phyloP scores from a whole-genome alignment of 2,329 filamentous ascomycete species.

The Fusarium sp. region DNA sequence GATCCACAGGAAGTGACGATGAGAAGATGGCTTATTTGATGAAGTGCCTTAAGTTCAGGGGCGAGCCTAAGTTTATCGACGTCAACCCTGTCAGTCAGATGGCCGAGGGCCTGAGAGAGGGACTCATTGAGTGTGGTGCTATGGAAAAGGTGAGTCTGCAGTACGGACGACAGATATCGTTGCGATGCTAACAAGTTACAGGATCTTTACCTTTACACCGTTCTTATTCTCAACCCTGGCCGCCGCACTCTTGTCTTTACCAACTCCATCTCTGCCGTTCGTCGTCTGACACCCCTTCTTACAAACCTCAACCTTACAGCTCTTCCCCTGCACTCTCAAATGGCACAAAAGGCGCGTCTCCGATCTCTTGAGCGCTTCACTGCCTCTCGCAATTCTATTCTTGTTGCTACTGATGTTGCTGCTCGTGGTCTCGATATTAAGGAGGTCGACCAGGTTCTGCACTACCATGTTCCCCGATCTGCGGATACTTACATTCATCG shows the following conservation, averaged over 20 bases:
- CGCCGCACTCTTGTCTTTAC: slow-evolving; percentile 90
- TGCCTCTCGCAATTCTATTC: slow-evolving; percentile 72
- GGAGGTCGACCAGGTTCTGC: slow-evolving; percentile 87
- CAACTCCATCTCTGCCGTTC: slow-evolving; percentile 94
- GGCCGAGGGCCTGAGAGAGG: slow-evolving; percentile 87
- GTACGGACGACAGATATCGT: too few relatives aligned
- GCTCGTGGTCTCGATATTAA: slow-evolving; percentile 94
- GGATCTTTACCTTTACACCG: slow-evolving; percentile 92
- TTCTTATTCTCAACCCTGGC: slow-evolving; percentile 84
- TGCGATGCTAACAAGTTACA: slow-evolving; percentile 49
- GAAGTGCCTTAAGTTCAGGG: slow-evolving; percentile 87
- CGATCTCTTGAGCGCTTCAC: slow-evolving; percentile 92
- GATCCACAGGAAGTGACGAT: slow-evolving; percentile 68
- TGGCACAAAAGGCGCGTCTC: slow-evolving; percentile 96
- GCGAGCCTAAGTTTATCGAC: slow-evolving; percentile 90
- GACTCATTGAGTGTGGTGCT: slow-evolving; percentile 89
- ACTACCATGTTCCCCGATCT: slow-evolving; percentile 93
- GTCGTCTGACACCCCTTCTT: slow-evolving; percentile 85
- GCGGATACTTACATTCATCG: slow-evolving; percentile 96
- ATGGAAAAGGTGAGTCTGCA: slow-evolving; percentile 82
- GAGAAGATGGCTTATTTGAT: slow-evolving; percentile 94
- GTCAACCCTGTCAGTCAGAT: slow-evolving; percentile 91
- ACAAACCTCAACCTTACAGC: slow-evolving; percentile 83
- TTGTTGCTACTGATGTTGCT: slow-evolving; percentile 93
- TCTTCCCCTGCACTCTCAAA: slow-evolving; percentile 87